A percentile compares a stretch with the other conserved stretches of the same genome.
Conservation (phyloP, 306 rosid species). For the Castanopsis chinensis region DNA sequence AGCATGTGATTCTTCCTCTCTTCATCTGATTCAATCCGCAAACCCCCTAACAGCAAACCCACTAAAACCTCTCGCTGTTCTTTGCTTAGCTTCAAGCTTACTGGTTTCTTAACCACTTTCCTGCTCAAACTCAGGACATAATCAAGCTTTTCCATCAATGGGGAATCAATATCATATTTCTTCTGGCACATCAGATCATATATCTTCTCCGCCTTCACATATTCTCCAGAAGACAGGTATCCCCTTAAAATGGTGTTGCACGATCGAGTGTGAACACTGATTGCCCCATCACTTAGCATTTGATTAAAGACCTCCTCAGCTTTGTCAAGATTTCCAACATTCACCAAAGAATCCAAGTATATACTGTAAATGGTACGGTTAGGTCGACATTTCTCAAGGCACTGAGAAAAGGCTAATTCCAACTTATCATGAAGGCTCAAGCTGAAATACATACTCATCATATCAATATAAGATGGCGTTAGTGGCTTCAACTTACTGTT, state of each 20-base stretch:
- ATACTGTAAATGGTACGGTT: slow-evolving; percentile 59
- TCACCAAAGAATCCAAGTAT: slow-evolving; percentile 86
- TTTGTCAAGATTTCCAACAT: slow-evolving; percentile 61
- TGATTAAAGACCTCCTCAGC: slow-evolving; percentile 67
- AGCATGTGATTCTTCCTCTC: slow-evolving; percentile 61
- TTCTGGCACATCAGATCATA: slow-evolving; percentile 76
- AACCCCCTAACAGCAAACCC: slow-evolving; percentile 85
- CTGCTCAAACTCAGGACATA: slow-evolving; percentile 68
- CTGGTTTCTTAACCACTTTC: slow-evolving; percentile 50
- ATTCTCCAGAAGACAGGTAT: slow-evolving; percentile 60
- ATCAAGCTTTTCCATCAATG: slow-evolving; percentile 71
- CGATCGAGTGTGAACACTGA: slow-evolving; percentile 71
- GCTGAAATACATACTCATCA: slow-evolving; percentile 73
- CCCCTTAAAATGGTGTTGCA: slow-evolving; percentile 85
- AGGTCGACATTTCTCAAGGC: slow-evolving; percentile 77
- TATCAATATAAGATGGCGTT: slow-evolving; percentile 56
- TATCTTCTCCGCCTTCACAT: slow-evolving; percentile 70
- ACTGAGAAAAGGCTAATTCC: slow-evolving; percentile 61
- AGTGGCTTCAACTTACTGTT: slow-evolving; percentile 68
- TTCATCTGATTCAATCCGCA: slow-evolving; percentile 76
- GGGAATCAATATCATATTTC: slow-evolving; percentile 62
- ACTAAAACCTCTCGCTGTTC: slow-evolving; percentile 85
- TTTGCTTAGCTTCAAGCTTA: slow-evolving; percentile 69
- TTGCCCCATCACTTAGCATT: slow-evolving; percentile 50
- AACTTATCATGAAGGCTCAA: slow-evolving; percentile 61